Evolutionary conservation across 805 yeast species (phyloP).

Genomic region (Trichomonascus vanleenenianus): DNA sequence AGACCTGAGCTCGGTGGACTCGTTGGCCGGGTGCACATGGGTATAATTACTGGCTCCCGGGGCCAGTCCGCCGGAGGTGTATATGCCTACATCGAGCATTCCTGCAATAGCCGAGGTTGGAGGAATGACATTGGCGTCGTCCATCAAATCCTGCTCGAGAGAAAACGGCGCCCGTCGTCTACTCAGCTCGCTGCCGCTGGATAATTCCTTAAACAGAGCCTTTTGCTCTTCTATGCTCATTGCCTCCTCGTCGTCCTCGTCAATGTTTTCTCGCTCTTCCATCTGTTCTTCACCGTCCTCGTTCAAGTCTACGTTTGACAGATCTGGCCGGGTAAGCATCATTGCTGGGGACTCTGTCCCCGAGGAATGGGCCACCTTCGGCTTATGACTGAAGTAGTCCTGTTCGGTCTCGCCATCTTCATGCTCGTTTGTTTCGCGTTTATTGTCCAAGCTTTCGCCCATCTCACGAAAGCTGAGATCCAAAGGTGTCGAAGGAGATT

Average conservation of each 20-base stretch:
- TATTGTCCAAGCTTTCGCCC: too few relatives aligned
- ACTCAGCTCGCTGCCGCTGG: background rate
- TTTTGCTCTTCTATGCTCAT: background rate
- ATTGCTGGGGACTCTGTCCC: conserved; percentile 4
- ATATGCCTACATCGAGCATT: conserved; percentile 23
- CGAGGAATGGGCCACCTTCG: background rate
- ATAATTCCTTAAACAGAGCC: too few relatives aligned
- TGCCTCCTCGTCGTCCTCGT: conserved; percentile 4
- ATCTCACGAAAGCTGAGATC: too few relatives aligned
- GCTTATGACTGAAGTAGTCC: background rate
- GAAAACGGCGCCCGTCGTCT: background rate
- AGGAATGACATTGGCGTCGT: too few relatives aligned
- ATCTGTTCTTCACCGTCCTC: too few relatives aligned
- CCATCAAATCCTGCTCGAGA: too few relatives aligned
- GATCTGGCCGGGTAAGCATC: conserved; percentile 7
- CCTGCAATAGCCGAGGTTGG: conserved; percentile 1
- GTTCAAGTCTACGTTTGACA: background rate
- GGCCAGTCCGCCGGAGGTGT: conserved; percentile 27
- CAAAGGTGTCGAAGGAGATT: too few relatives aligned
- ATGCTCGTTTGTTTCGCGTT: too few relatives aligned
- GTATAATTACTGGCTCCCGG: conserved; percentile 24
- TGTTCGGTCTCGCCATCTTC: background rate
- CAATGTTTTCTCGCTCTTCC: too few relatives aligned
- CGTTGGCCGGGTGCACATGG: background rate
- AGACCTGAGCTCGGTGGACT: background rate